Base-by-base conservation (phyloP, 106 monocot genomes). In the Dendrobium chrysotoxum region DNA sequence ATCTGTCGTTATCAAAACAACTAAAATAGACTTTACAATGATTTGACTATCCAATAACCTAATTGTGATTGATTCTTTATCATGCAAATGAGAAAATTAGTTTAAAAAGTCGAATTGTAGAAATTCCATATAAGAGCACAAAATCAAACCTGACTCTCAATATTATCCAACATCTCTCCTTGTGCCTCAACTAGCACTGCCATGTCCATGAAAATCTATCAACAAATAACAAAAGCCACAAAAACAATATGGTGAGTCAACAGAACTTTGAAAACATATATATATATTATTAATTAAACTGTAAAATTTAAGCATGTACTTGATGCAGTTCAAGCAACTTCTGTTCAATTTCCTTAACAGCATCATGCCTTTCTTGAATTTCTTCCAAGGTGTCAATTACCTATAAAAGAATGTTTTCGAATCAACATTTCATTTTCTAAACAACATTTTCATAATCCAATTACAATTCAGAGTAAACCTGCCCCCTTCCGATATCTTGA, bases 401-500 rank as follows among this genome's bases (percentile, higher is more conserved):
- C 76, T 76, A 21, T 41, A 45, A 44, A 44, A 76, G 12, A 23
- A 76, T 45, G 47, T 26, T 76, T 76, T n/a, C 10, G 21, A 8
- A 42, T 74, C 41, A 74, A n/a, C 21, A 7, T 7, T n/a, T 41
- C 39, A 74, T 28, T 20, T 40, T 40, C 23, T 38, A 72, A 11
- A 20, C 39, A 72, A 72, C 11, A 17, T 35, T 72, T 45, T 50
- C 28, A 61, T 57, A 74, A 74, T 74, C 74, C 8, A 42, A 74
- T 20, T 42, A 5, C 16, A 42, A n/a, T 42, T 74, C 23, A 41
- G 41, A 20, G 17, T 13, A 23, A 20, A 76, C 76, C 89, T 92
- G 92, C 10, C 87, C 89, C 76, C 87, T 53, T 53, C 92, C 89
- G 70, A 87, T 84, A 80, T 85, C 89, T 55, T 89, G 92, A 86